Evolutionary conservation across 805 yeast species (phyloP).

Genomic region (Sugiyamaella qingdaonensis): DNA sequence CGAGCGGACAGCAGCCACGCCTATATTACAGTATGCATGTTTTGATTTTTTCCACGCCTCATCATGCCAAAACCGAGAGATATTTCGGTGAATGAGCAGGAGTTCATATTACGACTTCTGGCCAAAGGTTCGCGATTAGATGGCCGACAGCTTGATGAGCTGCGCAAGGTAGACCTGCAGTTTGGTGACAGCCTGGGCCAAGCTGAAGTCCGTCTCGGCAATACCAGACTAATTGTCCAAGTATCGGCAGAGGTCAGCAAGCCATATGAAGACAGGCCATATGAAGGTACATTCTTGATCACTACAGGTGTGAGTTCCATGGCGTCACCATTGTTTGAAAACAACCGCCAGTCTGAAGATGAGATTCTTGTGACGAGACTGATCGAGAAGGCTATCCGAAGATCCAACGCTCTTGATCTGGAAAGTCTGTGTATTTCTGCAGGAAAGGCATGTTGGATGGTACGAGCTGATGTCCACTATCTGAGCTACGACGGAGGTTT

Average conservation of each 20-base stretch:
- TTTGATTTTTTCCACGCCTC: not conserved
- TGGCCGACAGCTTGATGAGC: slow-evolving; percentile 59
- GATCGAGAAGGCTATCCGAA: slow-evolving; percentile 85
- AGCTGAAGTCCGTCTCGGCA: slow-evolving; percentile 73
- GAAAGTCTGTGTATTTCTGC: slow-evolving; percentile 89
- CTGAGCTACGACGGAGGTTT: slow-evolving; percentile 90
- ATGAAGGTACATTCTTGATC: slow-evolving; percentile 83
- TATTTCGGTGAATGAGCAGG: slow-evolving; percentile 58
- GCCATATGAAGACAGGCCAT: slow-evolving; percentile 89
- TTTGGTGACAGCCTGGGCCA: slow-evolving; percentile 68
- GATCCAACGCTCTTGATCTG: slow-evolving; percentile 86
- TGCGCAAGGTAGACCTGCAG: slow-evolving; percentile 59
- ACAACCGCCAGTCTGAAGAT: slow-evolving; percentile 65
- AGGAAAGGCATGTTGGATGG: slow-evolving; percentile 85
- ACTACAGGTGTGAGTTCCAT: slow-evolving; percentile 84
- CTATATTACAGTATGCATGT: not conserved
- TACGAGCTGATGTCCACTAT: slow-evolving; percentile 86
- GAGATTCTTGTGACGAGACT: slow-evolving; percentile 77
- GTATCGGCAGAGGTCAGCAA: slow-evolving; percentile 70
- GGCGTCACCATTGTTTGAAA: slow-evolving; percentile 84
- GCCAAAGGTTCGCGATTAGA: slow-evolving; percentile 62
- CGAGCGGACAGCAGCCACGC: no score
- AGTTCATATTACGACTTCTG: slow-evolving; percentile 59
- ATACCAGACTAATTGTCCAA: slow-evolving; percentile 65
- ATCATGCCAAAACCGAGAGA: slow-evolving; percentile 59